These are phyloP conservation scores for Nakaseomyces nivariensis DNA, from an alignment of 1,139 yeast species.

Conservation along the genomic window DNA sequence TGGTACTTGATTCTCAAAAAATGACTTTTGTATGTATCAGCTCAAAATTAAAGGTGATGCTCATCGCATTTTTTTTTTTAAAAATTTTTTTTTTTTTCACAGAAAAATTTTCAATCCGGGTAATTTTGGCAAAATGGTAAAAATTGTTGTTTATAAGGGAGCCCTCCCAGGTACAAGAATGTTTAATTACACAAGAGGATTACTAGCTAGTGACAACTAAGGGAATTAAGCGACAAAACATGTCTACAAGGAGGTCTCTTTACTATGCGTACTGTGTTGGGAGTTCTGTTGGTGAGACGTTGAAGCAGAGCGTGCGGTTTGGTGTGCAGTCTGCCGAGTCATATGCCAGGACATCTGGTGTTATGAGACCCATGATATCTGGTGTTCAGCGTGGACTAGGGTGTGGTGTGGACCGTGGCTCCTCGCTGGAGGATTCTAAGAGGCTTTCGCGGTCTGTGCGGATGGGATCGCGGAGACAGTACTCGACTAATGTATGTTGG, in stretches of 20 bases:
- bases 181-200: too few relatives aligned
- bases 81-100: neutral
- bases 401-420: constrained; percentile 15
- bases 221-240: neutral
- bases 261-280: constrained; percentile 21
- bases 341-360: constrained; percentile 22
- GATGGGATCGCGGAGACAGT: constrained; percentile 6
- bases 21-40: too few relatives aligned
- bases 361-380: constrained; percentile 19
- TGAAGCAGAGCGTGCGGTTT: constrained; percentile 15
- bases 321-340: constrained; percentile 17
- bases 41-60: neutral
- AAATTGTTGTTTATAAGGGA: too few relatives aligned
- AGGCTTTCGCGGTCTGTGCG: constrained; percentile 13
- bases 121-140: too few relatives aligned
- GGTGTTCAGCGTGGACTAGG: constrained; percentile 10
- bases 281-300: constrained; percentile 16
- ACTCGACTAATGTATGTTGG: constrained; percentile 1
- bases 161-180: too few relatives aligned
- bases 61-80: constrained; percentile 10
- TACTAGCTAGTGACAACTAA: neutral
- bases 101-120: neutral
- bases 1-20: too few relatives aligned
- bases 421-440: constrained; percentile 26
- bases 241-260: constrained; percentile 6